phyloP scores from a whole-genome alignment of 1,284 basidiomycete species.

The Hymenochaete sp. region DNA sequence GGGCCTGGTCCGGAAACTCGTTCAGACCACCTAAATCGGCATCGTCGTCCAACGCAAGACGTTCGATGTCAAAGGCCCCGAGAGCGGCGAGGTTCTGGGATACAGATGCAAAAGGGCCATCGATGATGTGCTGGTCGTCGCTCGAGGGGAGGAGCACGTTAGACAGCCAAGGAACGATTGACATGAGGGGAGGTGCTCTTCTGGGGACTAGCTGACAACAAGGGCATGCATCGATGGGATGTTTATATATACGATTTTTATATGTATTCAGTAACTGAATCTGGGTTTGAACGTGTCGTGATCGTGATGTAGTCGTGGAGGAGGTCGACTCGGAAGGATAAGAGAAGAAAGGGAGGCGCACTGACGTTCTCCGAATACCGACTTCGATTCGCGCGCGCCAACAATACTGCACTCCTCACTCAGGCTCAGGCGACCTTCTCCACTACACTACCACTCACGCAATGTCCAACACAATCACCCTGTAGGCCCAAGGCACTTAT shows the following conservation, averaged over 20 bases:
- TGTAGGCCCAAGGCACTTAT: conserved; percentile 39
- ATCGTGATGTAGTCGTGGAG: neutral
- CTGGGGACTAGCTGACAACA: conserved; percentile 7
- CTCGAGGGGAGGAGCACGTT: conserved; percentile 11
- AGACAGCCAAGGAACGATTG: no score
- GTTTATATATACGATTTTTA: neutral
- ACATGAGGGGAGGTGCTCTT: no score
- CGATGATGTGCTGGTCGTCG: conserved; percentile 9
- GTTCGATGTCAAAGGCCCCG: conserved; percentile 14
- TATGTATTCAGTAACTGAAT: neutral
- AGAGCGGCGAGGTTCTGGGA: conserved; percentile 14
- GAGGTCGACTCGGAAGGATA: neutral
- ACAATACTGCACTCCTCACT: neutral
- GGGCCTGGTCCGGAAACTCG: neutral
- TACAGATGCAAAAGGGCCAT: conserved; percentile 12
- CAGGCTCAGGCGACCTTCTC: neutral
- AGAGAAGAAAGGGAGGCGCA: neutral
- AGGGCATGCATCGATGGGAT: conserved; percentile 13
- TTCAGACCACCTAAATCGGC: conserved; percentile 2
- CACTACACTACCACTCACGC: neutral
- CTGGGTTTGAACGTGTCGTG: neutral
- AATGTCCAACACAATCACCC: conserved; percentile 71
- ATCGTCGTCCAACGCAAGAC: conserved; percentile 5
- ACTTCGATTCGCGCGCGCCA: no score
- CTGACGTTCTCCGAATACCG: no score